A percentile compares a stretch with the other conserved stretches of the same genome.
Evolutionary conservation across 345 rosid species (phyloP).

Genomic region (Eucalyptus urophylla): DNA sequence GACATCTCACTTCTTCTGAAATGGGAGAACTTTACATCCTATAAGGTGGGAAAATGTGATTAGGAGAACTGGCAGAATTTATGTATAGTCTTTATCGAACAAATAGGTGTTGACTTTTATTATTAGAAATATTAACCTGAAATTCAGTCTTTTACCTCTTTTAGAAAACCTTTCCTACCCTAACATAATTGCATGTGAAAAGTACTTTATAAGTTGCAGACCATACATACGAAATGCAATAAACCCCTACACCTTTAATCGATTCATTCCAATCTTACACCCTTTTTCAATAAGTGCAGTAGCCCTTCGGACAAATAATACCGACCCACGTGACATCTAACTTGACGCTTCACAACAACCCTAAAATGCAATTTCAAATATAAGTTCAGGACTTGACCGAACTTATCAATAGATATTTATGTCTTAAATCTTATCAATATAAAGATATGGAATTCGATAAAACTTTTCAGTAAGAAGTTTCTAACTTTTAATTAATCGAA

Average conservation of each 20-base stretch:
- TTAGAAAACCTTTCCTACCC: neutral
- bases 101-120: neutral
- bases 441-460: neutral
- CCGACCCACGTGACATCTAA: neutral
- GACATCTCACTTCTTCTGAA: neutral
- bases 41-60: too few species aligned
- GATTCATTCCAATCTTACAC: neutral
- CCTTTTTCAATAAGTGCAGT: neutral
- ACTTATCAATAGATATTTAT: neutral
- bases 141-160: neutral
- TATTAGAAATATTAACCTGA: neutral
- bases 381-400: neutral
- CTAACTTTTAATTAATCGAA: neutral
- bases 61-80: neutral
- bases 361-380: neutral
- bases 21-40: neutral
- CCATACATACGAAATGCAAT: neutral
- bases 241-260: neutral
- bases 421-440: neutral
- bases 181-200: neutral
- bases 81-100: neutral
- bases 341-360: neutral
- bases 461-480: accelerated
- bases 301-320: neutral
- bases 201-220: neutral